A percentile compares a stretch with the other conserved stretches of the same genome.
phyloP scores from a whole-genome alignment of 352 stramenopile species.

The Phytophthora sp. region DNA sequence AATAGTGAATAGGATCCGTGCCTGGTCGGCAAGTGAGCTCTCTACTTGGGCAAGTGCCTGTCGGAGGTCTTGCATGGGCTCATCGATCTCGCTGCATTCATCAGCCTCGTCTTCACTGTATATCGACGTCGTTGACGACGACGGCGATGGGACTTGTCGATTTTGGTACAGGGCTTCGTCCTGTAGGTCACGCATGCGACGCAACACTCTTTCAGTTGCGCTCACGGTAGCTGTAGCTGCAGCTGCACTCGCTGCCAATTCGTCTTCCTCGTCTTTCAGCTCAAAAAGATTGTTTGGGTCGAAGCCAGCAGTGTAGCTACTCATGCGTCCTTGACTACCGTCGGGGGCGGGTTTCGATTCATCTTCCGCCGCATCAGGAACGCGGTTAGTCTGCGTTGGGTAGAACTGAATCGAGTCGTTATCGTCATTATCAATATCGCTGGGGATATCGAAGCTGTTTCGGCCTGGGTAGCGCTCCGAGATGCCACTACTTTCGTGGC shows the following conservation, averaged over 20 bases:
- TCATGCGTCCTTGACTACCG: slow-evolving; percentile 11
- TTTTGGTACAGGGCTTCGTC: slow-evolving; percentile 38
- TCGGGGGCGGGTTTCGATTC: slow-evolving; percentile 7
- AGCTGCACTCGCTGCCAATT: slow-evolving; percentile 15
- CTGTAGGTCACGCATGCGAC: slow-evolving; percentile 34
- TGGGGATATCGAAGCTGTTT: slow-evolving; percentile 15
- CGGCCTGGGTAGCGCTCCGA: slow-evolving; percentile 16
- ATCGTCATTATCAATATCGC: slow-evolving; percentile 34
- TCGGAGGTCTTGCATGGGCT: slow-evolving; percentile 31
- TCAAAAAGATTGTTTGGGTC: slow-evolving; percentile 47
- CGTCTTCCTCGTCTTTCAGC: slow-evolving; percentile 34
- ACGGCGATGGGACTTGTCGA: slow-evolving; percentile 23
- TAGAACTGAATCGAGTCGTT: slow-evolving; percentile 54
- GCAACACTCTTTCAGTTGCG: slow-evolving; percentile 24
- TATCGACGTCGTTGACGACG: slow-evolving; percentile 29
- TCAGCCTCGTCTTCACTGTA: slow-evolving; percentile 22
- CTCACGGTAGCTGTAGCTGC: slow-evolving; percentile 21
- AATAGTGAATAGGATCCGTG: slow-evolving; percentile 52
- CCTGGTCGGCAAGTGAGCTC: slow-evolving; percentile 60
- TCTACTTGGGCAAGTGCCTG: slow-evolving; percentile 52
- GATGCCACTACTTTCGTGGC: slow-evolving; percentile 22
- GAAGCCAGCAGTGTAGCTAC: slow-evolving; percentile 30
- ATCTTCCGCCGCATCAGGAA: slow-evolving; percentile 12
- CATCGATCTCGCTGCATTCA: slow-evolving; percentile 18
- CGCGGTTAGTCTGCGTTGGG: slow-evolving; percentile 28